Conservation (phyloP, 176 grass and related monocot genomes). For the Ensete glaucum region DNA sequence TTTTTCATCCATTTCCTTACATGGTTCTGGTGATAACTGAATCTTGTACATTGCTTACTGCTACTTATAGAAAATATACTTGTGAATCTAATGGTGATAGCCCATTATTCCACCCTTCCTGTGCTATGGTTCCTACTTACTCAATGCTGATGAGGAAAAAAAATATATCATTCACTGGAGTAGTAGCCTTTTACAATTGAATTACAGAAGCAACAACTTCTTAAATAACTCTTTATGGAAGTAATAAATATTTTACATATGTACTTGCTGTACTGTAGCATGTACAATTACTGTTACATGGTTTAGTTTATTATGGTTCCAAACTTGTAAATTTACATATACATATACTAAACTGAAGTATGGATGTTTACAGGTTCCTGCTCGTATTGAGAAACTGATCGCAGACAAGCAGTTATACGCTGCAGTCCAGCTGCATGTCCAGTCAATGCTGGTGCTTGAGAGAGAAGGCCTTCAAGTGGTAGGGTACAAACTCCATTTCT, state of each 20-base stretch:
- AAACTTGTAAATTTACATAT: background rate
- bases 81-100: no score
- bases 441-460: constrained; percentile 81
- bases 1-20: no score
- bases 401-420: constrained; percentile 88
- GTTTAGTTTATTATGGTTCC: background rate
- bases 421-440: constrained; percentile 90
- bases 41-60: no score
- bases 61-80: no score
- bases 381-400: constrained; percentile 82
- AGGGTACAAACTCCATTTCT: constrained; percentile 19
- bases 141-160: background rate
- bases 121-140: background rate
- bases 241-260: background rate
- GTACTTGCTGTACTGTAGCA: background rate
- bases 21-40: no score
- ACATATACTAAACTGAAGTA: background rate
- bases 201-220: background rate
- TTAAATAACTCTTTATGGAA: background rate
- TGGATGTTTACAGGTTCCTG: constrained; percentile 62
- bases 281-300: background rate
- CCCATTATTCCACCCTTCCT: no score
- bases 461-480: constrained; percentile 99
- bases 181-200: background rate
- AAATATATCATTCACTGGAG: background rate